Percentiles rank a stretch among this genome's conserved stretches.
These are phyloP conservation scores for Diaporthe ampelina DNA, from an alignment of 2,329 filamentous ascomycete genomes.

Conservation along the genomic window DNA sequence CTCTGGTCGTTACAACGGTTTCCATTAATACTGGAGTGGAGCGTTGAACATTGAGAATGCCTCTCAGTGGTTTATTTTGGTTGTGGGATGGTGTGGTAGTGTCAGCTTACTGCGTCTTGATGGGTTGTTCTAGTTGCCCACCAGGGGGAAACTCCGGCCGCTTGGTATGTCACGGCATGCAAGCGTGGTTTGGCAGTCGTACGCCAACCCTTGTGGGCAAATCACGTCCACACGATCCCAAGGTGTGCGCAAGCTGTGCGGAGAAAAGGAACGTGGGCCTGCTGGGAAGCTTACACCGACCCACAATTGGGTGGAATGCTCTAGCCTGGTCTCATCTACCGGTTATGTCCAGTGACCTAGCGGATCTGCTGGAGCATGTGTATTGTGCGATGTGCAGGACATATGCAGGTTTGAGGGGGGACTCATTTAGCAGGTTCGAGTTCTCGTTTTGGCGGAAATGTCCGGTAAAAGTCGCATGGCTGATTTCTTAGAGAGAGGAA, in stretches of 20 bases:
- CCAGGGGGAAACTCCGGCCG: conserved; percentile 3
- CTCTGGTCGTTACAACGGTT: background rate
- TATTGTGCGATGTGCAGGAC: background rate
- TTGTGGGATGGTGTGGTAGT: conserved; percentile 19
- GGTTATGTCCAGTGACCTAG: conserved; percentile 18
- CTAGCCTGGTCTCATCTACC: conserved; percentile 11
- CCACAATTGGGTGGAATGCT: background rate
- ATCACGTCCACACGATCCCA: conserved; percentile 9
- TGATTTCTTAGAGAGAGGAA: background rate
- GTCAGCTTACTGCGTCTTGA: conserved; percentile 32
- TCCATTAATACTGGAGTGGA: conserved; percentile 28
- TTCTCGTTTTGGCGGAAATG: background rate
- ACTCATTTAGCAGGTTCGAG: background rate
- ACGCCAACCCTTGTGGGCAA: conserved; percentile 1
- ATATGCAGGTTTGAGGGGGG: background rate
- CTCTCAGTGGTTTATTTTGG: conserved; percentile 30
- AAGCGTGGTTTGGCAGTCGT: conserved; percentile 21
- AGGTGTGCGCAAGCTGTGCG: conserved; percentile 16
- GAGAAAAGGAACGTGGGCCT: conserved; percentile 11
- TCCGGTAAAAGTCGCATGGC: background rate
- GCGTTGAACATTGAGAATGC: background rate
- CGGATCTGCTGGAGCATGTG: conserved; percentile 18
- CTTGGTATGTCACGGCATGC: conserved; percentile 13
- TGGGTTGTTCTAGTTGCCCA: conserved; percentile 8
- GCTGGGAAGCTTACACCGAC: background rate